Conservation (phyloP, 805 yeast species). For the Sugiyamaella mastotermitis region DNA sequence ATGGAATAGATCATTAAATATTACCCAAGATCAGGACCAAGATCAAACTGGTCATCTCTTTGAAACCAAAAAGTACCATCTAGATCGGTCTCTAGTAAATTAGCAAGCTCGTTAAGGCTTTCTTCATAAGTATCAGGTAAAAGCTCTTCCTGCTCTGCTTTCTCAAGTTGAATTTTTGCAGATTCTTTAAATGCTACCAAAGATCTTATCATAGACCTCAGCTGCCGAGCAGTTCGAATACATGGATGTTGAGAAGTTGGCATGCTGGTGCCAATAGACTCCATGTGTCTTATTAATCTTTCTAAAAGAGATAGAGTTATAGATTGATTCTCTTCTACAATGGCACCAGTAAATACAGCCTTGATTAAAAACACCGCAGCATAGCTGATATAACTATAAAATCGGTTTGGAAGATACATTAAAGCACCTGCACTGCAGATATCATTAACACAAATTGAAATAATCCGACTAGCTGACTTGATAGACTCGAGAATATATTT, state of each 20-base stretch:
- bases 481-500: slow-evolving; percentile 20
- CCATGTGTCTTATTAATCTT: slow-evolving; percentile 5
- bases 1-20: too few species aligned
- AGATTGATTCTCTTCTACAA: not conserved
- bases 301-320: slow-evolving; percentile 5
- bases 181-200: slow-evolving; percentile 4
- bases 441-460: slow-evolving; percentile 16
- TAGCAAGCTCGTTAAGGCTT: too few species aligned
- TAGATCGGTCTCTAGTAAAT: too few species aligned
- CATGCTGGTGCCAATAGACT: not conserved
- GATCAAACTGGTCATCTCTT: too few species aligned
- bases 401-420: slow-evolving; percentile 20
- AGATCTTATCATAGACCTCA: slow-evolving; percentile 6
- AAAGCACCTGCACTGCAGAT: slow-evolving; percentile 19
- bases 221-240: slow-evolving; percentile 5
- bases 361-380: slow-evolving; percentile 23
- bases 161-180: too few species aligned
- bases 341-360: slow-evolving; percentile 21
- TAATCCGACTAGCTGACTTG: slow-evolving; percentile 17
- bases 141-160: too few species aligned
- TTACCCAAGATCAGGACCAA: too few species aligned
- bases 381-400: slow-evolving; percentile 18
- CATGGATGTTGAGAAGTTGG: slow-evolving; percentile 5
- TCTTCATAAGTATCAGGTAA: too few species aligned
- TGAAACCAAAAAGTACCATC: too few species aligned